Evolutionary conservation across 352 stramenopile species (phyloP).

Genomic region (Pythium coloratum): DNA sequence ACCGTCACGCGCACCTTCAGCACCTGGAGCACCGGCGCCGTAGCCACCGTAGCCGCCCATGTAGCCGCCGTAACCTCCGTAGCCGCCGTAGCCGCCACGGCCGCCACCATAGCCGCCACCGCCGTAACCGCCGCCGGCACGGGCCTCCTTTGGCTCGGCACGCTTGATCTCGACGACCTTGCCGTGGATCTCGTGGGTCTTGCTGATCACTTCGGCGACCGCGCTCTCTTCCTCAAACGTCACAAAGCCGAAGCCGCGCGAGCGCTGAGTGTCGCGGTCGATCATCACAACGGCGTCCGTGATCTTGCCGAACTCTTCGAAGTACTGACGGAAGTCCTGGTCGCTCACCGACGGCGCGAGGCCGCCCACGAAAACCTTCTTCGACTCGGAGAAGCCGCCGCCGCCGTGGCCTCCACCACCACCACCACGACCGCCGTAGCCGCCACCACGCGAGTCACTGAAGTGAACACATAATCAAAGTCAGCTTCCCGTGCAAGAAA

Average conservation of each 20-base stretch:
- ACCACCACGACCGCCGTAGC: conserved; percentile 32
- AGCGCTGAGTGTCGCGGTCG: conserved; percentile 90
- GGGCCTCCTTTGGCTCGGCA: conserved; percentile 77
- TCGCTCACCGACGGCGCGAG: conserved; percentile 84
- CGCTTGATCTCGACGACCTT: conserved; percentile 91
- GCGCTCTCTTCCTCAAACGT: conserved; percentile 91
- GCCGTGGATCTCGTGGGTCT: conserved; percentile 89
- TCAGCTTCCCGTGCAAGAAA: conserved; percentile 3
- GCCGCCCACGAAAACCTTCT: conserved; percentile 94
- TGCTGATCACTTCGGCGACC: conserved; percentile 87
- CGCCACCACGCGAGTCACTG: conserved; percentile 41
- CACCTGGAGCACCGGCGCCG: conserved; percentile 32
- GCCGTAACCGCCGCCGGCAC: conserved; percentile 35
- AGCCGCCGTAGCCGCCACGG: conserved; percentile 30
- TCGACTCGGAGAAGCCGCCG: conserved; percentile 60
- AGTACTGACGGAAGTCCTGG: conserved; percentile 91
- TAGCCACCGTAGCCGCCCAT: conserved; percentile 33
- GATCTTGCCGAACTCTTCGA: conserved; percentile 89
- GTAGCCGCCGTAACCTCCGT: conserved; percentile 34
- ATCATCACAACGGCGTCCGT: conserved; percentile 93
- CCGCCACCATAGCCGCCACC: conserved; percentile 19
- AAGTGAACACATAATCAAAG: conserved; percentile 21
- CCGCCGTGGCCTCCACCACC: conserved; percentile 26
- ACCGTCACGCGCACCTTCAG: conserved; percentile 22
- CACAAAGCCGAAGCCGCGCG: conserved; percentile 92